These are phyloP conservation scores for Boletus vinaceobasis DNA, from an alignment of 768 basidiomycete species.

Conservation along the genomic window DNA sequence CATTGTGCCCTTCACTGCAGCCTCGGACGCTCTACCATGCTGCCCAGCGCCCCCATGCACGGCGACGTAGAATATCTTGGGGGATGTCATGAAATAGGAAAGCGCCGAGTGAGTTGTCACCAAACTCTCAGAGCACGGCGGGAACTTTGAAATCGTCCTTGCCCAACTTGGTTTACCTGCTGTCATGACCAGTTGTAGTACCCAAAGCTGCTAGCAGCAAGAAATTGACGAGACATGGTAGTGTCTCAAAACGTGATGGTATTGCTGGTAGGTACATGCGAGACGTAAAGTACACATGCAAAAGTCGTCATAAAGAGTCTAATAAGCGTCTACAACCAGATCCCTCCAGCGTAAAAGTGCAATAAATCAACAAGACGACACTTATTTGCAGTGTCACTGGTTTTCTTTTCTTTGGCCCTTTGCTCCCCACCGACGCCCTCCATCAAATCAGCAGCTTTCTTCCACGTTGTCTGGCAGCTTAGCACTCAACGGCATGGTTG, in stretches of 20 bases:
- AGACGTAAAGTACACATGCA: conserved; percentile 18
- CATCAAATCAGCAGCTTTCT: conserved; percentile 13
- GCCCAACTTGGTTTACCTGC: background rate
- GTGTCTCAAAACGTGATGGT: conserved; percentile 12
- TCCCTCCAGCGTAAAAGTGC: conserved; percentile 2
- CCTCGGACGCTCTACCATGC: conserved; percentile 49
- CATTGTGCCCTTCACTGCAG: conserved; percentile 52
- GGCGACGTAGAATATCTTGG: conserved; percentile 43
- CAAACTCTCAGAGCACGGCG: background rate
- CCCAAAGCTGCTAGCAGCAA: no score
- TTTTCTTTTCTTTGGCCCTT: background rate
- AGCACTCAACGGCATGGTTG: conserved; percentile 17
- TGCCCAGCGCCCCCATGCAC: conserved; percentile 79
- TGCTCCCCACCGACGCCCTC: background rate
- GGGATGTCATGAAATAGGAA: conserved; percentile 3
- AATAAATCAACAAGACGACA: conserved; percentile 13
- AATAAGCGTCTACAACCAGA: background rate
- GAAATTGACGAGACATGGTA: background rate
- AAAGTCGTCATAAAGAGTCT: conserved; percentile 2
- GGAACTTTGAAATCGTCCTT: background rate
- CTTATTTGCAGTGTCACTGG: background rate
- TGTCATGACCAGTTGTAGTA: background rate
- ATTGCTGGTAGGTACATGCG: conserved; percentile 27
- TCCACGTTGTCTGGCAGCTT: conserved; percentile 21
- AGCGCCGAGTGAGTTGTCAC: background rate